Evolutionary conservation across 2,329 filamentous ascomycete genomes (phyloP), one percentile per base, ranked within the genome.

Genomic region (Beauveria australis): DNA sequence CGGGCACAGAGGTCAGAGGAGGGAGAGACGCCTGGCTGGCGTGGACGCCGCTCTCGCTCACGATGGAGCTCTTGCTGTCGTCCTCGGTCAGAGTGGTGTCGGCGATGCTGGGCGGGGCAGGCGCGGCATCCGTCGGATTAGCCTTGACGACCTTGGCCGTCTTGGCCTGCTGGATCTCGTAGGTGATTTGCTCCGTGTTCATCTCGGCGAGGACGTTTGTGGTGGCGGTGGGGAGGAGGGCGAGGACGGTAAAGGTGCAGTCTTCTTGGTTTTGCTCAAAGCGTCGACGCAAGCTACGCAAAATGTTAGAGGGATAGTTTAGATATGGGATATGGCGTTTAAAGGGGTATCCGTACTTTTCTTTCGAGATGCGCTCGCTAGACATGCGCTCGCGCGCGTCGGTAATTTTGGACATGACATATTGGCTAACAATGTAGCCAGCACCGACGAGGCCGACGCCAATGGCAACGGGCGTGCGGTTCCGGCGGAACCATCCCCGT

Each of bases 261-360:
- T 99, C 94, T 72, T 96, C 93, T 73, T 99, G 94, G 74, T 99
- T 99, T 76, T 99, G 94, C 74, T 97, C 91, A 76, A 99, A 99
- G 70, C 94, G 89, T 62, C 94, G 89, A 56, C 92, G 92, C 63
- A 99, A 84, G 75, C 93, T 97, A 68, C 97, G 68, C 40, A 48
- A 33, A 47, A 43, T 57, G 62, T 60, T 46, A 66, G 47, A 51
- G 1, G 19, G 22, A 16, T 19, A 52, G 14, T 12, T 10, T 3
- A 28, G 49, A 19, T 65, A 6, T 1, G 10, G 18, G 2, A 5
- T 22, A 22, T 30, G 14, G 33, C 14, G 12, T n/a, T 6, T 5
- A 14, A 10, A 26, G 41, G 40, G 24, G 46, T 7, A 18, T 46
- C 69, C 84, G 68, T 78, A 97, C 93, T 99, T 99, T 78, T 99